Conservation (phyloP, 2,329 filamentous ascomycete species). For the Periconia macrospinosa region DNA sequence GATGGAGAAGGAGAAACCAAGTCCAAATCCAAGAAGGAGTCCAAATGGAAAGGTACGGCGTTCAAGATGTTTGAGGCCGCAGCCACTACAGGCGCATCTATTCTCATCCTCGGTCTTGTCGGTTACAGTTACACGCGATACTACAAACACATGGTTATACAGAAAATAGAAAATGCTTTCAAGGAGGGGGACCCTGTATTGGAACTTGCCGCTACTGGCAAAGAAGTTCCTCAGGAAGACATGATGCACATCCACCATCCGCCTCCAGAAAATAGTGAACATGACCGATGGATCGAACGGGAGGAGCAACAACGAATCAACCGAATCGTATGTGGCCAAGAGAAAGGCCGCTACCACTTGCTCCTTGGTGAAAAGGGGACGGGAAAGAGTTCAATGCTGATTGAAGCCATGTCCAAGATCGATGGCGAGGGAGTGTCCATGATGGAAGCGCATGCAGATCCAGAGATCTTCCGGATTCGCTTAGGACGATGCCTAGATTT, state of each 20-base stretch:
- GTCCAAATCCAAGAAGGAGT: conserved; percentile 8
- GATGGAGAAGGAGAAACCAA: conserved; percentile 19
- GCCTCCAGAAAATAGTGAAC: conserved; percentile 53
- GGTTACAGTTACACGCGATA: conserved; percentile 53
- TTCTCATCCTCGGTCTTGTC: conserved; percentile 51
- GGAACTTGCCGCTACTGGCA: conserved; percentile 58
- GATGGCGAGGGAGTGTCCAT: conserved; percentile 88
- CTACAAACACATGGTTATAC: conserved; percentile 89
- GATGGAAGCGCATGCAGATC: conserved; percentile 93
- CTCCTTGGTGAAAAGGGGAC: conserved; percentile 94
- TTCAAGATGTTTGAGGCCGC: conserved; percentile 58
- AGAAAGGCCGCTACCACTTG: conserved; percentile 83
- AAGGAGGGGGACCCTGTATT: conserved; percentile 87
- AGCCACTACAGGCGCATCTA: conserved; percentile 54
- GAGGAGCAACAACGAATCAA: conserved; percentile 83
- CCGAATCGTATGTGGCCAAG: conserved; percentile 73
- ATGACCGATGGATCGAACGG: conserved; percentile 77
- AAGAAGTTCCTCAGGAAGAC: conserved; percentile 36
- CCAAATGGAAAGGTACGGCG: conserved; percentile 43
- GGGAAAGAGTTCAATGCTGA: conserved; percentile 94
- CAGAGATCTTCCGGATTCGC: conserved; percentile 91
- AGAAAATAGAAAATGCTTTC: conserved; percentile 92
- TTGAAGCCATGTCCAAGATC: conserved; percentile 92
- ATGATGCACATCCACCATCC: conserved; percentile 17
- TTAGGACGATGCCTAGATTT: conserved; percentile 94